phyloP scores from a whole-genome alignment of 2,329 filamentous ascomycete genomes.

The Cercospora sp. region DNA sequence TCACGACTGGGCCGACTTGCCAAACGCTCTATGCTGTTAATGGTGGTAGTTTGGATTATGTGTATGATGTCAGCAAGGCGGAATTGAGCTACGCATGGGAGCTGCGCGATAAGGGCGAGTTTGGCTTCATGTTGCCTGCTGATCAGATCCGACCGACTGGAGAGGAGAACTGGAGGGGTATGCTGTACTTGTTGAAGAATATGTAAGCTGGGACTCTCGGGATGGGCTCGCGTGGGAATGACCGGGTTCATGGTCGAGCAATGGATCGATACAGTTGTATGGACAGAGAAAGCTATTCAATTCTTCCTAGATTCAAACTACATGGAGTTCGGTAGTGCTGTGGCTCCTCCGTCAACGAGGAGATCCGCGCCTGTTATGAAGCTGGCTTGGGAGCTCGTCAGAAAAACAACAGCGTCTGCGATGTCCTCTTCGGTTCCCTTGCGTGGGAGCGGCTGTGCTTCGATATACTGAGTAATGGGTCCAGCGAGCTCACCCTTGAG shows the following conservation, averaged over 20 bases:
- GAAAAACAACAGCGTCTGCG: constrained; percentile 44
- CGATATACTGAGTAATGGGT: constrained; percentile 39
- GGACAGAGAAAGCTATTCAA: too few species aligned
- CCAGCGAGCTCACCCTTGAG: not conserved
- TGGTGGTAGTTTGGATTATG: constrained; percentile 19
- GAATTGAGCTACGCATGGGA: constrained; percentile 19
- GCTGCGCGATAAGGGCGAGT: constrained; percentile 6
- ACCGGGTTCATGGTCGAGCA: too few species aligned
- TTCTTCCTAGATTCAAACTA: not conserved
- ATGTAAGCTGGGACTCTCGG: not conserved
- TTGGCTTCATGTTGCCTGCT: constrained; percentile 2
- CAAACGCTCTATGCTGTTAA: constrained; percentile 55
- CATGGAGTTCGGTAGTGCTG: not conserved
- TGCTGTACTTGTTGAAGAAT: constrained; percentile 9
- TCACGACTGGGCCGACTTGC: constrained; percentile 39
- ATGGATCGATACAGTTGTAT: too few species aligned
- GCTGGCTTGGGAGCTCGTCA: constrained; percentile 23
- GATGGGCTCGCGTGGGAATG: not conserved
- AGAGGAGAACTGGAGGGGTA: not conserved
- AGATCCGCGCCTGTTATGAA: constrained; percentile 17
- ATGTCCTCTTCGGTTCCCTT: constrained; percentile 51
- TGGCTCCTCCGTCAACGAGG: constrained; percentile 15
- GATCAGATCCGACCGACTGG: constrained; percentile 1
- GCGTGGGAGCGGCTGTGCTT: constrained; percentile 50
- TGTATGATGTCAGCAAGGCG: constrained; percentile 15